Conservation (phyloP, 169 alveolate genomes). For the Amoebophrya sp. region DNA sequence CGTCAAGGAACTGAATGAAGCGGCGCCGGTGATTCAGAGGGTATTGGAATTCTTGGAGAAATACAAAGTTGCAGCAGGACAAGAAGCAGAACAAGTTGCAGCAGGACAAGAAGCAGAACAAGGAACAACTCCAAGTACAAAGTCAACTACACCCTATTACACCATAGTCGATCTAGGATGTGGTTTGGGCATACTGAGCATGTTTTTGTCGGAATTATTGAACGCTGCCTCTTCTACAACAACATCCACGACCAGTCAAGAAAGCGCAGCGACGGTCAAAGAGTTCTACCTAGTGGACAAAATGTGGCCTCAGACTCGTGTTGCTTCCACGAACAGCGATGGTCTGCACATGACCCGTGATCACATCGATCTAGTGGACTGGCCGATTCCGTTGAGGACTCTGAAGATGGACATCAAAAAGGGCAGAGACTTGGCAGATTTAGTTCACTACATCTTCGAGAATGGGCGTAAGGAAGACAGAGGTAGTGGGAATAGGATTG, state of each 20-base stretch:
- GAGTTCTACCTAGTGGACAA: not conserved
- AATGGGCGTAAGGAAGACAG: not conserved
- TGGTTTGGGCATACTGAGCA: not conserved
- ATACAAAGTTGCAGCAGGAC: not conserved
- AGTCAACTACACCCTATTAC: too few relatives aligned
- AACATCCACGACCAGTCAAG: too few relatives aligned
- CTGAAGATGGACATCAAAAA: slow-evolving; percentile 10
- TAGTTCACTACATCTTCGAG: slow-evolving; percentile 14
- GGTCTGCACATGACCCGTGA: not conserved
- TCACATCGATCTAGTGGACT: not conserved
- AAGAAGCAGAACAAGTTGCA: not conserved
- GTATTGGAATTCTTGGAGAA: not conserved
- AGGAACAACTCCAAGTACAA: too few relatives aligned
- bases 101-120: not conserved
- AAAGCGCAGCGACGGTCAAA: not conserved
- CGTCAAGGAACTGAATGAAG: not conserved
- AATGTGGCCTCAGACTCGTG: not conserved
- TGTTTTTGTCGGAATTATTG: not conserved
- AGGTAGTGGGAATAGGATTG: not conserved
- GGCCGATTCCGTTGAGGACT: not conserved
- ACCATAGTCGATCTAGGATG: not conserved
- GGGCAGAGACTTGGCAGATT: not conserved
- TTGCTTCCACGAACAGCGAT: not conserved
- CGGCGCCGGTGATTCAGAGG: not conserved
- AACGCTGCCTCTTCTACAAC: too few relatives aligned